Base-by-base conservation (phyloP, 257 asterid genomes). In the Nicotiana noctiflora region DNA sequence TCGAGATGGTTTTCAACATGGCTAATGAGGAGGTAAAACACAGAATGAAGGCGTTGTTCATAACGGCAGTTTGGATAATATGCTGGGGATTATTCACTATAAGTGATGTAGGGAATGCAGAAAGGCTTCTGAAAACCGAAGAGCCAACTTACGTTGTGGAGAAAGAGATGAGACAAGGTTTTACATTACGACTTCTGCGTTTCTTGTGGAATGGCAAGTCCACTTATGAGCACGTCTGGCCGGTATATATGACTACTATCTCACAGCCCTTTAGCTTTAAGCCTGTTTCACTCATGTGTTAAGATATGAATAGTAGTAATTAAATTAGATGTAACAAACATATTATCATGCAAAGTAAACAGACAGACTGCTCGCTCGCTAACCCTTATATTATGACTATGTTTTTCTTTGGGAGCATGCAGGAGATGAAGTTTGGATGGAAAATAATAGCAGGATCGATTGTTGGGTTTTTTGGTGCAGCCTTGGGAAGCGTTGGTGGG, bases 351-450 rank as follows among this genome's bases (percentile, higher is more conserved):
- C 3, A 6, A 65, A 0, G 75, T 66, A 40, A 40, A 12, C 21
- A 40, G 17, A 61, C 18, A 23, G 8, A 61, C 12, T 72, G 21
- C 3, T 19, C 4, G 25, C 25, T 56, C 4, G 25, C 62, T 56
- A n/a, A n/a, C n/a, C n/a, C n/a, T n/a, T 29, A 29, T 29, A 31
- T 32, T 56, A 56, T 56, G 25, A 59, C 6, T 19, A 8, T 59
- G 2, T 18, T n/a, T 18, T 29, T 32, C 8, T 52, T 66, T 64
- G 11, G 27, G 66, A 17, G 25, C 18, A 8, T 12, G 18, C 82
- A 86, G 88, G 88, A 83, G 74, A 86, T 86, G 88, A 76, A 86
- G 76, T 68, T 86, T 83, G 85, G 83, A 7, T 86, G 88, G 88
- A 81, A 40, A 68, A 8, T 86, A 34, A 77, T 86, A 23, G 74